Base-by-base conservation (phyloP, 345 rosid genomes). In the Firmiana major region DNA sequence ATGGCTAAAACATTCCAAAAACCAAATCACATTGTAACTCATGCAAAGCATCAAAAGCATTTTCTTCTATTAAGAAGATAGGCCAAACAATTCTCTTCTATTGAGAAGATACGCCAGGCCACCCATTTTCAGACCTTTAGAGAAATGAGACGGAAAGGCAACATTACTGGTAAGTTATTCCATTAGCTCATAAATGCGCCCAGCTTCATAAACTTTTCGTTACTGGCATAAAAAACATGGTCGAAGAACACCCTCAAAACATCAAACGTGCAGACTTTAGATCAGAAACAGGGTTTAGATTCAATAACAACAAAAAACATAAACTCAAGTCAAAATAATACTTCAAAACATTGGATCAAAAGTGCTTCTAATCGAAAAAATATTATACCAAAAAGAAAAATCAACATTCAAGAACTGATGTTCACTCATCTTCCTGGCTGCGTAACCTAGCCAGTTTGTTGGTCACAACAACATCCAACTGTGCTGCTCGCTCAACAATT, bases 401-500 rank as follows among this genome's bases (percentile, higher is more conserved):
- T 9, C 36, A 55, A 71, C 55, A 36, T 69, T 36, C 51, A 8
- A 42, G 55, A 6, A 19, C 13, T 45, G 58, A 6, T 13, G 43
- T 81, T 85, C 77, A 91, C 81, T 91, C 93, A 19, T 88, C 90
- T 72, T 91, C 92, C 84, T 87, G 90, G 86, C 91, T 87, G 51
- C 88, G 87, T 84, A 91, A 68, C 91, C 95, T 89, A 16, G 95
- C 91, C 83, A 89, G 65, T 73, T 81, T 88, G 86, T 89, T 91
- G 81, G 93, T 88, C 3, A 91, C 88, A 17, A 88, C 93, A 80
- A 91, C 81, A 60, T 91, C 93, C 78, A 91, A 84, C 75, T 88
- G 95, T 1, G 89, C 86, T 5, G 93, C 93, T 0, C 86, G 89
- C 74, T 87, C 93, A 0, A 89, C 90, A 62, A 88, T 91, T 31